phyloP scores from a whole-genome alignment of 768 basidiomycete species.

The Suillus tomentosus region DNA sequence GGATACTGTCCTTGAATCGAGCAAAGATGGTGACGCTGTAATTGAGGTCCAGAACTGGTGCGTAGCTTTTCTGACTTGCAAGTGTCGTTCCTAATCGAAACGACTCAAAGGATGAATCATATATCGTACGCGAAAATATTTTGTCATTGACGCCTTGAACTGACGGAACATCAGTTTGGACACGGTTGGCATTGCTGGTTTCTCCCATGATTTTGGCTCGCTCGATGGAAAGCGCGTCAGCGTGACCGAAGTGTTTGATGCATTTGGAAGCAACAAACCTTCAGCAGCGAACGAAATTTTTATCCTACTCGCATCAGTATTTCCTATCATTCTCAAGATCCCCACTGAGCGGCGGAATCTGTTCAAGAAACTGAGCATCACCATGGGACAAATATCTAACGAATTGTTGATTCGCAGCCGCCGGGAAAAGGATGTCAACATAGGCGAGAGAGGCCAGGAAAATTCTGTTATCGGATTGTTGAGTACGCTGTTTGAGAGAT shows the following conservation, averaged over 20 bases:
- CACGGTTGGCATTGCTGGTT: constrained; percentile 58
- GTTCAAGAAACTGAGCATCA: background rate
- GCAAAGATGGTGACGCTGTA: constrained; percentile 25
- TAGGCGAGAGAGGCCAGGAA: no score
- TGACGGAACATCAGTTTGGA: constrained; percentile 43
- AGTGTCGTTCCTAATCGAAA: no score
- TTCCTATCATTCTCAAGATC: background rate
- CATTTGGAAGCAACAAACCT: constrained; percentile 27
- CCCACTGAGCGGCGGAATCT: background rate
- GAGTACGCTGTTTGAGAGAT: no score
- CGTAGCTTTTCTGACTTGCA: constrained; percentile 5
- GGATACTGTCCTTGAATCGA: constrained; percentile 31
- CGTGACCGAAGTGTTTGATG: constrained; percentile 45
- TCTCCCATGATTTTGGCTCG: constrained; percentile 57
- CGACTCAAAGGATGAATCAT: no score
- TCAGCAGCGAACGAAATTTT: constrained; percentile 30
- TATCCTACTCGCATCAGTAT: background rate
- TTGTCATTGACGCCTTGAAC: background rate
- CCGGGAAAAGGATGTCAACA: no score
- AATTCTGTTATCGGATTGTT: no score
- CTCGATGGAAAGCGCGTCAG: constrained; percentile 48
- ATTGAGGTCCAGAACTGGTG: constrained; percentile 55
- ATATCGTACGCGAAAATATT: background rate
- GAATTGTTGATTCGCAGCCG: background rate
- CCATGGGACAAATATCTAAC: background rate